Evolutionary conservation across 2,329 filamentous ascomycete genomes (phyloP).

Genomic region (Colletotrichum orchidophilum): DNA sequence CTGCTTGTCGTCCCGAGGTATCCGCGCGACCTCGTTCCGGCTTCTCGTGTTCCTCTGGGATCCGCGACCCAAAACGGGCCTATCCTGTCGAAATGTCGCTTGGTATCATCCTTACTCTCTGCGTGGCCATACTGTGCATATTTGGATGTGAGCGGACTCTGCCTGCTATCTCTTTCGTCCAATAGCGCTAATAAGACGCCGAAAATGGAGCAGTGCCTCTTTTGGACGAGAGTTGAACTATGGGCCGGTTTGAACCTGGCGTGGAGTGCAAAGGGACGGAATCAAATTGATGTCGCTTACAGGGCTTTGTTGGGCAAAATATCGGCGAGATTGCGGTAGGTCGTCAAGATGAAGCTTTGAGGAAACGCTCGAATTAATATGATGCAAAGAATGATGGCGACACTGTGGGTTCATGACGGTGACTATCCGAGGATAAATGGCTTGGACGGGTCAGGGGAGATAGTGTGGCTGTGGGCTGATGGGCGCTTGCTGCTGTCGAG

Average conservation of each 20-base stretch:
- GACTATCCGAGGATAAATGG: neutral
- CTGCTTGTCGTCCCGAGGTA: constrained; percentile 29
- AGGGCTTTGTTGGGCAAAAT: neutral
- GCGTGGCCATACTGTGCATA: neutral
- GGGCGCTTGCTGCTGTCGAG: neutral
- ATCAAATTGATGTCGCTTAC: neutral
- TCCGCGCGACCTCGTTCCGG: constrained; percentile 31
- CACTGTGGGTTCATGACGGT: neutral
- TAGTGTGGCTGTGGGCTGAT: neutral
- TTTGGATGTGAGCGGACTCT: neutral
- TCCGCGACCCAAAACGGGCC: constrained; percentile 15
- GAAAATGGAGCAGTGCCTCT: constrained; percentile 3
- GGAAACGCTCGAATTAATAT: neutral
- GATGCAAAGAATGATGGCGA: constrained; percentile 15
- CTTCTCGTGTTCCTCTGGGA: constrained; percentile 27
- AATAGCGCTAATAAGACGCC: constrained; percentile 14
- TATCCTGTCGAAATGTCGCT: constrained; percentile 26
- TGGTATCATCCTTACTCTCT: neutral
- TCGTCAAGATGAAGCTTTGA: neutral
- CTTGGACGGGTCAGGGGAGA: neutral
- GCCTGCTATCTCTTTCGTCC: neutral
- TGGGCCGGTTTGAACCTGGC: neutral
- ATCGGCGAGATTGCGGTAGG: neutral
- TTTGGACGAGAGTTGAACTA: neutral
- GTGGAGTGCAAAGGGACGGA: neutral